Evolutionary conservation across 768 basidiomycete species (phyloP).

Genomic region (Chalciporus piperatus): DNA sequence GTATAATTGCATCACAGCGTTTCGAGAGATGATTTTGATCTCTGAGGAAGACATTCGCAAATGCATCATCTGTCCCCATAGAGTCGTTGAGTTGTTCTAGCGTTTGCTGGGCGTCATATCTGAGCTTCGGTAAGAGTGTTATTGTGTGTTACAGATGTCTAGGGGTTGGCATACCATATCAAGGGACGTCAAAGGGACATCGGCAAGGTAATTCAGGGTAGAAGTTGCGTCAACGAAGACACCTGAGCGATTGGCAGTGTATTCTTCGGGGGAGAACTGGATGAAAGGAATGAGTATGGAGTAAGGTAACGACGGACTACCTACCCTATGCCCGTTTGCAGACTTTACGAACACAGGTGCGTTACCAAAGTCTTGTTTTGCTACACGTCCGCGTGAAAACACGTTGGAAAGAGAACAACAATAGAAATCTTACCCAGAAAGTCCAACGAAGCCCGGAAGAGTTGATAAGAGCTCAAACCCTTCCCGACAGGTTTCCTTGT

Average conservation of each 20-base stretch:
- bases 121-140: conserved; percentile 49
- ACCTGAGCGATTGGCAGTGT: conserved; percentile 45
- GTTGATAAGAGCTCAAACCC: conserved; percentile 86
- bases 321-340: conserved; percentile 51
- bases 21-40: conserved; percentile 62
- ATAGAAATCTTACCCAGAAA: conserved; percentile 60
- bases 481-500: conserved; percentile 64
- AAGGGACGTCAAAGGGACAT: conserved; percentile 73
- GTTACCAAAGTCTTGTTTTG: conserved; percentile 63
- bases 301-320: conserved; percentile 11
- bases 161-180: conserved; percentile 51
- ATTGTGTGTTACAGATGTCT: background rate
- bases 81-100: conserved; percentile 58
- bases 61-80: conserved; percentile 53
- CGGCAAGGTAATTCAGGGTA: conserved; percentile 70
- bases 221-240: conserved; percentile 81
- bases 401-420: background rate
- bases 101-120: conserved; percentile 72
- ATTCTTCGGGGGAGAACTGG: conserved; percentile 62
- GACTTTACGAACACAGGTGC: conserved; percentile 60
- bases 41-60: conserved; percentile 68
- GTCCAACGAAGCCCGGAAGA: conserved; percentile 82
- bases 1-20: conserved; percentile 72
- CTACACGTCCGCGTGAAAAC: conserved; percentile 37
- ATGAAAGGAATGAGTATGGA: background rate